Base-by-base conservation (phyloP, 225 moss, liverwort and hornwort species). In the Pleurozium schreberi region DNA sequence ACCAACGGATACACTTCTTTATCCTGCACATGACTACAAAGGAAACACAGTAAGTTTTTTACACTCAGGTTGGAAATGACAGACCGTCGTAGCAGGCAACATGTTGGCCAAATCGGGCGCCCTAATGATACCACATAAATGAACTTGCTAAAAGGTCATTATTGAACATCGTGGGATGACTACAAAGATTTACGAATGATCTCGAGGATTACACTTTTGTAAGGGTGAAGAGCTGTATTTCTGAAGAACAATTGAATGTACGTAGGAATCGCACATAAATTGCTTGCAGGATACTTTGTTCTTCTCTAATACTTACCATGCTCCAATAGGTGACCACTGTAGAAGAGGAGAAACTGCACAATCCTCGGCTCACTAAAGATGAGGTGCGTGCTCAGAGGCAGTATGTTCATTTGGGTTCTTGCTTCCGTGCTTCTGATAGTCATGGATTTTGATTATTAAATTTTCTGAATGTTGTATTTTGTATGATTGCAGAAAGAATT, bases 1-100 rank as follows among this genome's bases (percentile, higher is more conserved):
- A 76, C 97, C 96, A 62, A 31, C 21, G 84, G 97, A 97, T 67
- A 97, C 96, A 4, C 88, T 93, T 43, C 85, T 97, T 81, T 97
- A 96, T 84, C 97, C 97, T 83, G 95, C 95, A 33, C 96, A 96
- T 82, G 96, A 97, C 89, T 97, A 95, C 92, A 96, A 90, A 89
- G 97, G 97, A 76, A 91, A 92, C 74, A 95, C 94, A 76, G 96
- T 96, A 89, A 95, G 95, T 63, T 57, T 65, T 75, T 31, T 18
- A 52, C 79, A 47, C 63, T 63, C 25, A 40, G 27, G 31, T 53
- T 66, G n/a, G 40, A 80, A 83, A 83, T 77, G 84, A 92, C 90
- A 6, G 61, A 61, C 15, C 52, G 34, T 47, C 26, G 53, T 63
- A 36, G 52, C 40, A 75, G 47, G 75, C 40, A 58, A 80, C 58